Evolutionary conservation across 805 yeast genomes (phyloP), one percentile per base, ranked within the genome.

Genomic region (Vanderwaltozyma polyspora): DNA sequence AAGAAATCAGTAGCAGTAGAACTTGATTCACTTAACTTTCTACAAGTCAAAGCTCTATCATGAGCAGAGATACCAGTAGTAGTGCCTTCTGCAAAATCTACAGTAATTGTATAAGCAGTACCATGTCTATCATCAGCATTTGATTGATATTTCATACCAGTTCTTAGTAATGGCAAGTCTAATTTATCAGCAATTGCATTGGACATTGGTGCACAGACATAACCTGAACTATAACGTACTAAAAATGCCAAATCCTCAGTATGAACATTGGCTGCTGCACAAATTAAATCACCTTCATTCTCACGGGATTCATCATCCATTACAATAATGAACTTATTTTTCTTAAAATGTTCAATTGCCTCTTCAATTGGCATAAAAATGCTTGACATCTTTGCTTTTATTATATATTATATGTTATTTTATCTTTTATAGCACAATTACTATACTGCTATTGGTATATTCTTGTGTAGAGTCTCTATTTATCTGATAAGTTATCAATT

Each of bases 241-340:
- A 91, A 63, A 50, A 91, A 91, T 2, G 97, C 98, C 95, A 91
- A 85, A 45, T 86, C 75, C 51, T 78, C 78, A 29, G 81, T 75
- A 27, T 94, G 81, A 45, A 77, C 67, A 35, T 66, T 66, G 44
- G 80, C 75, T 25, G 95, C 99, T n/a, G 97, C 93, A 32, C 83
- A 78, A 47, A 91, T 85, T 51, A 91, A 67, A 55, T 91, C 99
- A 34, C 98, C 99, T 63, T 91, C 99, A 58, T 91, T 91, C 59
- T 91, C 99, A 48, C 99, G 76, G 52, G 72, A 72, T 58, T 85
- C 96, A 54, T 91, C 95, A 58, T 91, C 99, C 82, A 91, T 81
- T n/a, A 91, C 98, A 31, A 91, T 73, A 31, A 91, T 67, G 51
- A 89, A 86, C 57, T 85, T 46, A 32, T 57, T 57, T 31, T 48